Percentiles rank a stretch among this genome's conserved stretches.
These are phyloP conservation scores for Yarrowia galli DNA, from an alignment of 1,139 yeast species.

Conservation along the genomic window DNA sequence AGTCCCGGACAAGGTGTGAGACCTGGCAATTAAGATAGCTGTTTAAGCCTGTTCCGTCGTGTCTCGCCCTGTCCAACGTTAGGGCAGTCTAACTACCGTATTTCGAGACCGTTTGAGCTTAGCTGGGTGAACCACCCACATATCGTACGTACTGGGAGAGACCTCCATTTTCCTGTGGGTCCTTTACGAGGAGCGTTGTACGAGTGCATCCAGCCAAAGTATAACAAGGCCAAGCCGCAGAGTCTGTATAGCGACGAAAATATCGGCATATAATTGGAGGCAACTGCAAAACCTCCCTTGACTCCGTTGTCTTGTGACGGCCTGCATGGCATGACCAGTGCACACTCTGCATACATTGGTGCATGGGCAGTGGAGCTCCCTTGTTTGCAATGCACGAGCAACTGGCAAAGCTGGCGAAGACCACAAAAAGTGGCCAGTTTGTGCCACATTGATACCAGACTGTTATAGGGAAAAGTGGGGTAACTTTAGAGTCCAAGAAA, in stretches of 20 bases:
- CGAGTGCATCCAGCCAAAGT: conserved; percentile 2
- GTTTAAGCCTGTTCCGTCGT: neutral
- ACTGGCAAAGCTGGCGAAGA: neutral
- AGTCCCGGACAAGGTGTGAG: neutral
- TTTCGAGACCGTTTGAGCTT: conserved; percentile 28
- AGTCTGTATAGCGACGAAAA: neutral
- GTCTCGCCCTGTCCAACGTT: conserved; percentile 1
- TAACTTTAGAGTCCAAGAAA: neutral
- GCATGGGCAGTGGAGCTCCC: neutral
- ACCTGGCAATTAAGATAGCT: neutral
- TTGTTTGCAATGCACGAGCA: neutral
- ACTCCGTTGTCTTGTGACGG: neutral
- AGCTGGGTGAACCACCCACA: neutral
- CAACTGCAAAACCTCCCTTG: neutral
- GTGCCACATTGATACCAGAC: conserved; percentile 15
- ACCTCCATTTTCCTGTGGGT: neutral
- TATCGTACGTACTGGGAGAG: no score
- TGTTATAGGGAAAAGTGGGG: conserved; percentile 10
- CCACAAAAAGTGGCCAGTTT: conserved; percentile 8
- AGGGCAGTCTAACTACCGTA: conserved; percentile 12
- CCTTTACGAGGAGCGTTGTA: conserved; percentile 9
- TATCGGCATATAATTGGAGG: conserved; percentile 27
- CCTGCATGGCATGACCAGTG: conserved; percentile 8
- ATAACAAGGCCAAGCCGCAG: neutral
- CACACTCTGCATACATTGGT: conserved; percentile 15